phyloP scores from a whole-genome alignment of 2,329 filamentous ascomycete genomes.

The Penicillium italicum region DNA sequence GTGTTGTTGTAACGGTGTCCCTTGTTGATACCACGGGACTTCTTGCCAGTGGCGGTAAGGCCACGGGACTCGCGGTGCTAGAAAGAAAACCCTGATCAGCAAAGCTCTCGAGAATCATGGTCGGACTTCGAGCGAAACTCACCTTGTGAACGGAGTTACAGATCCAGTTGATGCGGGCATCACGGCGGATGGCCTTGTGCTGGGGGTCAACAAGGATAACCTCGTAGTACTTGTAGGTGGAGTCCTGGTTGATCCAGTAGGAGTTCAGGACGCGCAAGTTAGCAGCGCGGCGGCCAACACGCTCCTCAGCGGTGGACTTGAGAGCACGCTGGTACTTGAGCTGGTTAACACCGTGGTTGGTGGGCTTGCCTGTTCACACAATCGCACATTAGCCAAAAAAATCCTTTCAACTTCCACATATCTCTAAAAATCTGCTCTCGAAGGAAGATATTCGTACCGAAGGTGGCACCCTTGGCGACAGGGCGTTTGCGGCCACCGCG shows the following conservation, averaged over 20 bases:
- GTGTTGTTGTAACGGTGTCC: slow-evolving; percentile 99
- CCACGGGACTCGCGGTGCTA: slow-evolving; percentile 95
- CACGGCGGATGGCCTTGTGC: slow-evolving; percentile 99
- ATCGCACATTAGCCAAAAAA: slow-evolving; percentile 23
- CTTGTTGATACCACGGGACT: slow-evolving; percentile 98
- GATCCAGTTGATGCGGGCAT: slow-evolving; percentile 99
- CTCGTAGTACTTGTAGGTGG: slow-evolving; percentile 99
- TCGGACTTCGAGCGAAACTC: slow-evolving; percentile 14
- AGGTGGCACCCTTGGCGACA: slow-evolving; percentile 95
- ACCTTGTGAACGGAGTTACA: slow-evolving; percentile 97
- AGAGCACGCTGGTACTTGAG: slow-evolving; percentile 99
- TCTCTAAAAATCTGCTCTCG: background rate
- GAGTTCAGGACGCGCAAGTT: slow-evolving; percentile 99
- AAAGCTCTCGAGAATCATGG: background rate
- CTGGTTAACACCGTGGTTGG: slow-evolving; percentile 99
- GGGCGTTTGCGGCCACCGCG: slow-evolving; percentile 98
- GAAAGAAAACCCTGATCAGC: slow-evolving; percentile 23
- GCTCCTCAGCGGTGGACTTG: slow-evolving; percentile 96
- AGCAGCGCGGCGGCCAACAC: slow-evolving; percentile 97
- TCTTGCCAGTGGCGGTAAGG: slow-evolving; percentile 98
- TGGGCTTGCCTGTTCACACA: slow-evolving; percentile 79
- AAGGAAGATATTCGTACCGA: slow-evolving; percentile 61
- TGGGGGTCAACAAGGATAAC: slow-evolving; percentile 99
- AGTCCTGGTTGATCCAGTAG: slow-evolving; percentile 99
- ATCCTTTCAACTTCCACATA: slow-evolving; percentile 8